Conservation (phyloP, 257 asterid species). For the Rauvolfia tetraphylla region DNA sequence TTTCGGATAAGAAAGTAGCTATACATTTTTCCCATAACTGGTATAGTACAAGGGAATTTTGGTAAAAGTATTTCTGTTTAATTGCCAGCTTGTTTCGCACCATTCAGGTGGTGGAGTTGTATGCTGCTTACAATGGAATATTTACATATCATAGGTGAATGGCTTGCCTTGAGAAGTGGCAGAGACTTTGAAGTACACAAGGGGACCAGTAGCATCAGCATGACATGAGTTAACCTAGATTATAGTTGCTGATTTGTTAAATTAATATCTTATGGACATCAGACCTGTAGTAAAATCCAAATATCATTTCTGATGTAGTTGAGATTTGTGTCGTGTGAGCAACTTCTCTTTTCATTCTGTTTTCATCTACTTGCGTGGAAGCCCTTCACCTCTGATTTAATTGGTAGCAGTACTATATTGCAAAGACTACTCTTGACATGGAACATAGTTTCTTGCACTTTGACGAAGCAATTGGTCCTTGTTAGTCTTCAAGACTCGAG, state of each 20-base stretch:
- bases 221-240: neutral
- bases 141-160: neutral
- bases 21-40: neutral
- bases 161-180: neutral
- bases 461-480: too few species aligned
- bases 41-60: neutral
- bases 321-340: neutral
- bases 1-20: neutral
- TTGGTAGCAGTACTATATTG: neutral
- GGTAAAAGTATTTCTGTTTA: too few species aligned
- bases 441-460: neutral
- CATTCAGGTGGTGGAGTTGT: too few species aligned
- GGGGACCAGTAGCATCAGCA: neutral
- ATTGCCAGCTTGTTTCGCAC: too few species aligned
- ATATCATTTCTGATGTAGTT: neutral
- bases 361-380: neutral
- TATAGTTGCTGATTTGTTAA: neutral
- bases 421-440: neutral
- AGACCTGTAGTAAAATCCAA: neutral
- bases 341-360: neutral
- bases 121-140: neutral
- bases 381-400: neutral
- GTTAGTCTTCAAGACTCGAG: too few species aligned
- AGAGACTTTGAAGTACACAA: neutral
- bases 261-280: neutral